Evolutionary conservation across 805 yeast genomes (phyloP), one percentile per base, ranked within the genome.

Genomic region (Monosporozyma unispora): DNA sequence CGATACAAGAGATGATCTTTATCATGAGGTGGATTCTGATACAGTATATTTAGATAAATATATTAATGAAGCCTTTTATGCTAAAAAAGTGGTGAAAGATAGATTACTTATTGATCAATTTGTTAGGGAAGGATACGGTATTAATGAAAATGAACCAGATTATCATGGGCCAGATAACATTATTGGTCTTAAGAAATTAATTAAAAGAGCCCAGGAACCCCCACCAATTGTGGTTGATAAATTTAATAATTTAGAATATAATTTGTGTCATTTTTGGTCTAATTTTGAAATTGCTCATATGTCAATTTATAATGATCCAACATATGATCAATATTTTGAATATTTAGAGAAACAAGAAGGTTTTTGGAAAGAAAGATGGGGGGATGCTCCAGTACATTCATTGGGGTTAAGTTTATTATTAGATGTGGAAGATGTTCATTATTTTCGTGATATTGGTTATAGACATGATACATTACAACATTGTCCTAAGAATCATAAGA

Each of bases 351-450:
- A 66, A 7, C 70, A 80, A 3, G 87, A 90, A 10, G 97, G 98
- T 0, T 90, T 91, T 61, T 89, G 81, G 75, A 75, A 77, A 48
- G 96, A 93, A 64, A 71, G 99, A 60, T 91, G 98, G 98, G 98
- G 98, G 1, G 98, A 91, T 72, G 96, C 97, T 0, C 96, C 97
- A 0, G 81, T 91, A 4, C 97, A 89, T 64, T 83, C 96, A 0
- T 67, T 93, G 21, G 98, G 95, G 0, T 78, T 85, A 4, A 91
- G 88, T 0, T 73, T 93, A 76, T 72, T 85, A 58, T 69, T 90
- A 40, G 74, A 84, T 51, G 65, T 81, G 2, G 70, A 77, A 2
- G 87, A 90, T 50, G 70, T 91, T 9, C 97, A 91, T 67, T 91
- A 89, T 67, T 91, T 91, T 69, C 71, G 96, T 54, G 97, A 91